A percentile compares a stretch with the other conserved stretches of the same genome.
phyloP scores from a whole-genome alignment of 352 stramenopile species.

The Thraustochytrium striatum region DNA sequence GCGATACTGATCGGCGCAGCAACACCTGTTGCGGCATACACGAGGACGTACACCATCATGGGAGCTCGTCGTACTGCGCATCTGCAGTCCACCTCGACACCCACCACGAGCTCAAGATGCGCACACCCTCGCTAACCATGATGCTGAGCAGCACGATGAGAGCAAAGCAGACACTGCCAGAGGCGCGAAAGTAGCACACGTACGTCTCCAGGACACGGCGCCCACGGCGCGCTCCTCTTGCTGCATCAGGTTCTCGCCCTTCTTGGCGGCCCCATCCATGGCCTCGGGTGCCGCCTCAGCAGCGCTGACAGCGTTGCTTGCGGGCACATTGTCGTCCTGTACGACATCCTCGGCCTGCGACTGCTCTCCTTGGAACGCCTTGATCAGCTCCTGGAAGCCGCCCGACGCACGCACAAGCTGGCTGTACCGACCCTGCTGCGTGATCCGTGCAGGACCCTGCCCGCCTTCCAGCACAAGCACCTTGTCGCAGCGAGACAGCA shows the following conservation, averaged over 20 bases:
- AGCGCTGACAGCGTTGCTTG: background rate
- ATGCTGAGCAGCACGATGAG: background rate
- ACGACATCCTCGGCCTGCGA: no score
- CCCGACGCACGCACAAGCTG: background rate
- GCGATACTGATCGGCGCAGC: background rate
- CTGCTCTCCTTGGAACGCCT: background rate
- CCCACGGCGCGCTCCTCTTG: background rate
- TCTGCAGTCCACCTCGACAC: background rate
- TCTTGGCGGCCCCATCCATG: no score
- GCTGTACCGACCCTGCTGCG: constrained; percentile 1
- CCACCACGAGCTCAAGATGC: background rate
- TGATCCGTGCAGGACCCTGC: background rate
- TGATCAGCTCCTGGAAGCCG: background rate
- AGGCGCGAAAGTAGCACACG: background rate
- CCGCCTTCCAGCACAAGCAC: constrained; percentile 58
- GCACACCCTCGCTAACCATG: background rate
- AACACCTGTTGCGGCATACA: background rate
- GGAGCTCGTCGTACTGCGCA: background rate
- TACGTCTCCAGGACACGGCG: background rate
- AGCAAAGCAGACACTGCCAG: background rate
- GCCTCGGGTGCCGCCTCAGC: no score
- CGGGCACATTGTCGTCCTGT: no score
- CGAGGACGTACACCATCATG: background rate
- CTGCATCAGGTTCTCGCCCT: background rate
- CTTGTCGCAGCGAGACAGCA: constrained; percentile 60